Evolutionary conservation across 805 yeast genomes (phyloP).

Genomic region (Saccharomycopsis sp.): DNA sequence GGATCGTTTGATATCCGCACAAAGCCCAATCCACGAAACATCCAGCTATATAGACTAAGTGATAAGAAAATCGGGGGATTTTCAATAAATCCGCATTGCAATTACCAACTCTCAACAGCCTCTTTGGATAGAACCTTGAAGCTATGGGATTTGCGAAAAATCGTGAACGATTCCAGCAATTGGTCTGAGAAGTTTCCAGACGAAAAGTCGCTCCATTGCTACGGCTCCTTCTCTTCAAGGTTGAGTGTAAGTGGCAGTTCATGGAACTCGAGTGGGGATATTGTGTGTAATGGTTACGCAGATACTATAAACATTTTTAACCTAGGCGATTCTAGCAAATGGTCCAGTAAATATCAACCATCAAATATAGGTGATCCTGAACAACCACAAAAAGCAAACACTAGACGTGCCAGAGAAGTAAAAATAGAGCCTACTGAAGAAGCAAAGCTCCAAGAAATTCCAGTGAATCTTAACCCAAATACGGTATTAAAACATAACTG

Average conservation of each 20-base stretch:
- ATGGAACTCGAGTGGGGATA: constrained; percentile 60
- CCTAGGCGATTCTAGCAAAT: constrained; percentile 29
- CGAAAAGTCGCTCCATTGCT: constrained; percentile 35
- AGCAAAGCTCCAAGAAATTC: neutral
- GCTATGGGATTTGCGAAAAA: constrained; percentile 77
- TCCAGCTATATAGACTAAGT: constrained; percentile 52
- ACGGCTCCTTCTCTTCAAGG: constrained; percentile 53
- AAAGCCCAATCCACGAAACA: constrained; percentile 30
- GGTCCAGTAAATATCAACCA: neutral
- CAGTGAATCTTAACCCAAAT: constrained; percentile 46
- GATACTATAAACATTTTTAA: constrained; percentile 73
- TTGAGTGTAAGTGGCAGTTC: constrained; percentile 80
- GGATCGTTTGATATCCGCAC: constrained; percentile 65
- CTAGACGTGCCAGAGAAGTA: constrained; percentile 18
- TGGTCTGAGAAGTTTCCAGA: constrained; percentile 46
- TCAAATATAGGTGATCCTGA: neutral
- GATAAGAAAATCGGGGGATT: constrained; percentile 93
- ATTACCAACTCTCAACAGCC: constrained; percentile 72
- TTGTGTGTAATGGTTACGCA: constrained; percentile 93
- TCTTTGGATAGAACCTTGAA: constrained; percentile 81
- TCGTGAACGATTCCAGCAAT: constrained; percentile 31
- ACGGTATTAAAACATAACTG: constrained; percentile 79
- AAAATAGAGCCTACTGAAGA: constrained; percentile 10
- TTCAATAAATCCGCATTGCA: constrained; percentile 61
- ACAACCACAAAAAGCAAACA: constrained; percentile 3